Conservation (phyloP, 306 rosid genomes). For the Glycine latifolia region DNA sequence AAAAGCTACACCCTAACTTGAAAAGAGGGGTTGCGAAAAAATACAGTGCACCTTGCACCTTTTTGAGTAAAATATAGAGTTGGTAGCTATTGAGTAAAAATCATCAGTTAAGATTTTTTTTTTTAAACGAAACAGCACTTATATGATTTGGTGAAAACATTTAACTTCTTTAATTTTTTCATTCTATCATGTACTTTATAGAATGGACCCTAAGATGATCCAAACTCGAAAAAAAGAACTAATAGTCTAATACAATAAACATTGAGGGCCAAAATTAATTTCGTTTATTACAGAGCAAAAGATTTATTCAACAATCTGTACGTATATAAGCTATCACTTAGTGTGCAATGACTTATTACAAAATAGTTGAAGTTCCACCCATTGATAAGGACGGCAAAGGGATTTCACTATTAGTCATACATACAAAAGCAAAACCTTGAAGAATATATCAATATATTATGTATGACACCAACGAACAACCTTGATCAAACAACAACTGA, state of each 20-base stretch:
- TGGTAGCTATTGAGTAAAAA: neutral
- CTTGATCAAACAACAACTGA: slow-evolving; percentile 10
- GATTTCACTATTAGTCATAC: slow-evolving; percentile 20
- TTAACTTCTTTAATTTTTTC: neutral
- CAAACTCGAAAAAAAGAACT: neutral
- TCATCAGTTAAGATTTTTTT: neutral
- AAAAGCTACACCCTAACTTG: slow-evolving; percentile 3
- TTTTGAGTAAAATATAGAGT: neutral
- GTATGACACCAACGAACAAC: neutral
- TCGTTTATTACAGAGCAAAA: neutral
- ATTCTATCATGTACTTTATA: slow-evolving; percentile 12
- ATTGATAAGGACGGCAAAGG: slow-evolving; percentile 7
- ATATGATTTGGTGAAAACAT: neutral
- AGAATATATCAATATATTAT: slow-evolving; percentile 7
- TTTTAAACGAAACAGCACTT: neutral
- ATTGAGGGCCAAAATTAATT: neutral
- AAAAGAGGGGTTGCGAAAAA: neutral
- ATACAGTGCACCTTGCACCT: neutral
- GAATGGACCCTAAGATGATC: slow-evolving; percentile 1
- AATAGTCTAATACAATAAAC: slow-evolving; percentile 1
- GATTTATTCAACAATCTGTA: neutral
- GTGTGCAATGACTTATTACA: neutral
- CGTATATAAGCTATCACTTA: slow-evolving; percentile 1
- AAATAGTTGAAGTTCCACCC: neutral
- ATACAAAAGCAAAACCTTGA: slow-evolving; percentile 27